Percentiles rank a stretch among this genome's conserved stretches.
These are phyloP conservation scores for Hylodesmum podocarpum DNA, from an alignment of 306 rosid genomes.

Conservation along the genomic window DNA sequence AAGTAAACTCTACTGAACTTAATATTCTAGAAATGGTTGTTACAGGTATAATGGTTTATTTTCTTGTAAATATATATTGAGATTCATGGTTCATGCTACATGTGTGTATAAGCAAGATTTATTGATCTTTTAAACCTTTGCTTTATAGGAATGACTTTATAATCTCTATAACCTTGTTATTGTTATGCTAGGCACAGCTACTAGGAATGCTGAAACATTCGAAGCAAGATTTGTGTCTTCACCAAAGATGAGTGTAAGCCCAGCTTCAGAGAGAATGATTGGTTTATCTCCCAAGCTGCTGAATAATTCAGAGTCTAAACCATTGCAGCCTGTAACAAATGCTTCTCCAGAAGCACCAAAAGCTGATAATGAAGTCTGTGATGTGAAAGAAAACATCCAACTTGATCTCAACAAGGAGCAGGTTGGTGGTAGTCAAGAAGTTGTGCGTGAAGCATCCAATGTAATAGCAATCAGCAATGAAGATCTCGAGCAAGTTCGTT, in stretches of 20 bases:
- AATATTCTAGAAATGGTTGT: neutral
- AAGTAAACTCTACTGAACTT: neutral
- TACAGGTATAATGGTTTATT: neutral
- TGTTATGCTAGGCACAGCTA: neutral
- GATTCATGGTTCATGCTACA: too few relatives aligned
- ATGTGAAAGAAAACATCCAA: neutral
- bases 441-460: neutral
- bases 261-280: neutral
- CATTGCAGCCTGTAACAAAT: neutral
- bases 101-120: neutral
- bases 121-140: neutral
- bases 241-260: neutral
- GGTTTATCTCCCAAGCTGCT: neutral
- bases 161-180: neutral
- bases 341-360: neutral
- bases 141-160: neutral
- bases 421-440: too few relatives aligned
- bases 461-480: neutral
- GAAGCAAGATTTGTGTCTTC: neutral
- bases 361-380: neutral
- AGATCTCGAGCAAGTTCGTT: neutral
- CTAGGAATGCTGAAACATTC: neutral
- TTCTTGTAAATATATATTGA: neutral
- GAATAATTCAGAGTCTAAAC: neutral
- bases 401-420: neutral